Conservation (phyloP, 2,329 filamentous ascomycete genomes). For the Dactylellina leptospora region DNA sequence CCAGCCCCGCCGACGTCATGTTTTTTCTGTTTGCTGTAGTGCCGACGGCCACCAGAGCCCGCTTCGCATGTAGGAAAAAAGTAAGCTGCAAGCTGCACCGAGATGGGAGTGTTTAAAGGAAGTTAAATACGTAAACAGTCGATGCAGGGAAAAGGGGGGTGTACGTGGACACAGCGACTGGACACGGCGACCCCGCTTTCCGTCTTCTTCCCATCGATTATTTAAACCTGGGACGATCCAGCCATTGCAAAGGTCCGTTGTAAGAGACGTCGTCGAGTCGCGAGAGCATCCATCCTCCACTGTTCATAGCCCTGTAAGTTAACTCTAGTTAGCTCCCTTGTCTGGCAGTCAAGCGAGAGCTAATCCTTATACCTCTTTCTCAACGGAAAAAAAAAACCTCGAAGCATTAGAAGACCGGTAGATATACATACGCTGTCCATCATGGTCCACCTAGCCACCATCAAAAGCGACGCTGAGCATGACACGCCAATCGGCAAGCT, state of each 20-base stretch:
- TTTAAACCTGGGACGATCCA: background rate
- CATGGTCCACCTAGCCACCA: slow-evolving; percentile 32
- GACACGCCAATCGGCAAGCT: slow-evolving; percentile 42
- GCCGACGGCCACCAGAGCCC: slow-evolving; percentile 15
- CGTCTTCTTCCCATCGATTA: background rate
- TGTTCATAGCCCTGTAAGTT: no score
- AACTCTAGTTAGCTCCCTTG: no score
- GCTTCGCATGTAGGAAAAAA: slow-evolving; percentile 17
- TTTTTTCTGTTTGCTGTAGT: slow-evolving; percentile 7
- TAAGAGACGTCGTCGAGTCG: no score
- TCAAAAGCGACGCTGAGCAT: slow-evolving; percentile 34
- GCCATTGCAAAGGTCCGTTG: background rate
- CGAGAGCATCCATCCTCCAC: no score
- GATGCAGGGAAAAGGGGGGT: background rate
- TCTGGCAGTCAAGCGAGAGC: background rate
- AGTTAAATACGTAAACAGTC: slow-evolving; percentile 36
- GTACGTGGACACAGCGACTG: slow-evolving; percentile 21
- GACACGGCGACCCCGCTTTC: slow-evolving; percentile 25
- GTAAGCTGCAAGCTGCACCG: background rate
- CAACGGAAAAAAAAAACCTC: no score
- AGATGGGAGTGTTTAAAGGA: no score
- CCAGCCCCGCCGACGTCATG: slow-evolving; percentile 47
- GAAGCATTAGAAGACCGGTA: no score
- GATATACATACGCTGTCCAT: no score
- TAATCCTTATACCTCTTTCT: background rate